Evolutionary conservation across 2,329 filamentous ascomycete genomes (phyloP).

Genomic region (Diplodia scrobiculata): DNA sequence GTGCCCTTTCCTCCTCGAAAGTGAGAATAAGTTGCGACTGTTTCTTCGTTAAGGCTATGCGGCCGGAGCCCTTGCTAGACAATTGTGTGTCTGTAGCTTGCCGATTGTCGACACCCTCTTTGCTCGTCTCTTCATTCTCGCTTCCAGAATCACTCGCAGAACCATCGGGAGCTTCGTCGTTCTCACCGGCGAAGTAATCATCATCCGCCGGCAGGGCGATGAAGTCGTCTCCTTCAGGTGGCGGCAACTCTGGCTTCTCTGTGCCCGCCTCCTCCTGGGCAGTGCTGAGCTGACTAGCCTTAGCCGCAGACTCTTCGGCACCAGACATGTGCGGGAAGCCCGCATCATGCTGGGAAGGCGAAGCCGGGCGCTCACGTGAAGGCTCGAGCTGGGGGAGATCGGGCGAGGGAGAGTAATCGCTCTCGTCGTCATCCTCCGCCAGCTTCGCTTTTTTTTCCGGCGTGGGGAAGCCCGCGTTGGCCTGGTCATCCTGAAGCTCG

Average conservation of each 20-base stretch:
- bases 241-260: neutral
- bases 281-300: constrained; percentile 11
- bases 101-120: too few species aligned
- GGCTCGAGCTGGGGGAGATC: neutral
- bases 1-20: neutral
- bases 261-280: neutral
- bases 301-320: neutral
- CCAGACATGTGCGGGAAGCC: constrained; percentile 19
- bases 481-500: constrained; percentile 2
- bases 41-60: neutral
- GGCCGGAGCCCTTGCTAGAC: neutral
- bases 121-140: neutral
- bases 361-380: constrained; percentile 17
- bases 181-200: neutral
- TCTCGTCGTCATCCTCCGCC: constrained; percentile 1
- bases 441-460: constrained; percentile 19
- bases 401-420: constrained; percentile 11
- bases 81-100: neutral
- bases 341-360: neutral
- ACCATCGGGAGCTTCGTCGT: neutral
- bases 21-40: neutral
- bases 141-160: neutral
- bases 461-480: neutral
- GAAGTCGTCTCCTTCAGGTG: constrained; percentile 2
- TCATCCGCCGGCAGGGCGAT: constrained; percentile 5